Conservation (phyloP, 345 rosid genomes). For the Populus nigra region DNA sequence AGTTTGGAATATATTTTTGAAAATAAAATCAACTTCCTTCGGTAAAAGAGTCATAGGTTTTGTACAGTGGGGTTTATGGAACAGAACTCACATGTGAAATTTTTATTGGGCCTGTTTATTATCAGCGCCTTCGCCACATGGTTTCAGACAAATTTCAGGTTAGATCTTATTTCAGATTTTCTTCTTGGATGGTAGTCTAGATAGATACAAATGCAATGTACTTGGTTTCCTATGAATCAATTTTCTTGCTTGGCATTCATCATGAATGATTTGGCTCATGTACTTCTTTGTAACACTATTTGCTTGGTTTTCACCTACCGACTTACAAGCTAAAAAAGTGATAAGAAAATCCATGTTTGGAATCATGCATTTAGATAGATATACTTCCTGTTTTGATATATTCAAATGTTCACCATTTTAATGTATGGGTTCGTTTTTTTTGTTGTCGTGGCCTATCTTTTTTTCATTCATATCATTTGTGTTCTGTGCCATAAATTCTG, state of each 20-base stretch:
- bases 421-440: too few species aligned
- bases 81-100: conserved; percentile 84
- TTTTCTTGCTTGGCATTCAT: not conserved
- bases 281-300: not conserved
- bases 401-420: too few species aligned
- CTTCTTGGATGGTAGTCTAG: not conserved
- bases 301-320: not conserved
- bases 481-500: too few species aligned
- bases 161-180: not conserved
- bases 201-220: not conserved
- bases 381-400: not conserved
- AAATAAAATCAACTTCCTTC: too few species aligned
- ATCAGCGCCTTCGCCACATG: conserved; percentile 98
- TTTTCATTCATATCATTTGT: too few species aligned
- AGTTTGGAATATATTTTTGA: too few species aligned
- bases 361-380: not conserved
- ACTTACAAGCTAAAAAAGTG: not conserved
- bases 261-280: not conserved
- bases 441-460: too few species aligned
- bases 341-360: not conserved
- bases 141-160: conserved; percentile 98
- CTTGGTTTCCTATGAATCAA: not conserved
- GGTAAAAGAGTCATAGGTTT: conserved; percentile 26
- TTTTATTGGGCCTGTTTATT: conserved; percentile 94
- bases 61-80: conserved; percentile 85